These are phyloP conservation scores for Bolboschoenus planiculmis DNA, from an alignment of 176 grass and related monocot species.

Conservation along the genomic window DNA sequence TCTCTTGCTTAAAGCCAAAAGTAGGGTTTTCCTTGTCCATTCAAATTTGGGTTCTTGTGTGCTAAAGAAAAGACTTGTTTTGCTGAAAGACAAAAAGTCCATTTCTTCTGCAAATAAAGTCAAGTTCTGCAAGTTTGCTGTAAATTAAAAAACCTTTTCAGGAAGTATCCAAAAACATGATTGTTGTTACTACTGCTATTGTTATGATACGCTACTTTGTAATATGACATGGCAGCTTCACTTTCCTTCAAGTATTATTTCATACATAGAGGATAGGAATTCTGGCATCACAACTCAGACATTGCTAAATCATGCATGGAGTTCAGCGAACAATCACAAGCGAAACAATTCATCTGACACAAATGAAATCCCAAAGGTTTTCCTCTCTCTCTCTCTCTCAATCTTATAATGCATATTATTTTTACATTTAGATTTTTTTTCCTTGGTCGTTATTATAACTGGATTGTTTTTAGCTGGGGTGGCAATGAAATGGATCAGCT, in stretches of 20 bases:
- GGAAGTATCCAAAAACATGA: neutral
- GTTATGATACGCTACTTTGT: neutral
- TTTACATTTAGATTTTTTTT: conserved; percentile 6
- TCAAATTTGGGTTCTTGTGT: neutral
- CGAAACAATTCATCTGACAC: conserved; percentile 50
- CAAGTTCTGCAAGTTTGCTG: neutral
- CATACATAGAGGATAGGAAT: conserved; percentile 79
- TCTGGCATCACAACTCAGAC: conserved; percentile 86
- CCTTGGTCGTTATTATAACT: neutral
- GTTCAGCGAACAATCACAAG: conserved; percentile 62
- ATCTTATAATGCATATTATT: conserved; percentile 6
- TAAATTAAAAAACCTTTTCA: neutral
- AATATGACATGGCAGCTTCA: conserved; percentile 41
- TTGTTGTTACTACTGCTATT: neutral
- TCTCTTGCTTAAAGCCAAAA: neutral
- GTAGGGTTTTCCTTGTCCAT: neutral
- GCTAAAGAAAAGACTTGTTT: neutral
- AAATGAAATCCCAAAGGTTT: conserved; percentile 68
- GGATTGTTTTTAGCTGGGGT: neutral
- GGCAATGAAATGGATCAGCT: neutral
- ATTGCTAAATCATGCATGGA: conserved; percentile 72
- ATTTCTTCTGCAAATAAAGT: neutral
- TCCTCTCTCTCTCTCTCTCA: neutral
- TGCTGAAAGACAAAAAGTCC: neutral
- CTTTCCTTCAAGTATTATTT: conserved; percentile 74